Conservation (phyloP, 2,329 filamentous ascomycete genomes). For the Emmonsiellopsis sp. region DNA sequence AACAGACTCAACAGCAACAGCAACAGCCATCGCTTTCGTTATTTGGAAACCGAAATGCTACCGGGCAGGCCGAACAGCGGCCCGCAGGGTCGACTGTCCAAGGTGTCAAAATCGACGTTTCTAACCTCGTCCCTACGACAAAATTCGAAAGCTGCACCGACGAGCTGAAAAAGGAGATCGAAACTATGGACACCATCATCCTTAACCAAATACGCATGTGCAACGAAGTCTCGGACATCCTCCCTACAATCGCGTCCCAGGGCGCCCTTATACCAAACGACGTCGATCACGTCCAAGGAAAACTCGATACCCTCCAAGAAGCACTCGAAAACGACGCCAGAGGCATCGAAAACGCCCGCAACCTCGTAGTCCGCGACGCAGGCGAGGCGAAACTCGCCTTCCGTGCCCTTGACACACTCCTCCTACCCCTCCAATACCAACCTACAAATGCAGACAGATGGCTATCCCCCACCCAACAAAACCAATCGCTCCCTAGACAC, state of each 20-base stretch:
- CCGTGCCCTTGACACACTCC: slow-evolving; percentile 64
- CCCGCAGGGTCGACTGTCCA: slow-evolving; percentile 34
- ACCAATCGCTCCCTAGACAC: slow-evolving; percentile 26
- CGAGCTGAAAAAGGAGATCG: slow-evolving; percentile 68
- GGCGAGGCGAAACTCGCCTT: slow-evolving; percentile 63
- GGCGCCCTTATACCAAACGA: slow-evolving; percentile 57
- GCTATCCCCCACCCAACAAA: slow-evolving; percentile 32
- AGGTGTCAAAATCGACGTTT: slow-evolving; percentile 68
- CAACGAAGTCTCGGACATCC: slow-evolving; percentile 65
- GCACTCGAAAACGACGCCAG: slow-evolving; percentile 54
- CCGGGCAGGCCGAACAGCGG: slow-evolving; percentile 21
- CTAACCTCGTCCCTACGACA: slow-evolving; percentile 73
- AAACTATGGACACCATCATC: slow-evolving; percentile 69
- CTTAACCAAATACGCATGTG: slow-evolving; percentile 64
- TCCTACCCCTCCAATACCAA: slow-evolving; percentile 57
- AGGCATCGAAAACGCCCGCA: slow-evolving; percentile 48
- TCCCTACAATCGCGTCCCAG: slow-evolving; percentile 53
- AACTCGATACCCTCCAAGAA: slow-evolving; percentile 53
- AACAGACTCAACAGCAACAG: slow-evolving; percentile 39
- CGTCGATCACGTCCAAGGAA: slow-evolving; percentile 53
- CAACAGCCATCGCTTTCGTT: slow-evolving; percentile 37
- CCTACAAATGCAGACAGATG: slow-evolving; percentile 33
- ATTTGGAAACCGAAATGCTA: slow-evolving; percentile 26
- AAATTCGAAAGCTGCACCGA: slow-evolving; percentile 86
- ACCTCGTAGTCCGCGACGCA: slow-evolving; percentile 54